Evolutionary conservation across 2,329 filamentous ascomycete species (phyloP), one percentile per base, ranked within the genome.

Genomic region (Botryotinia calthae): DNA sequence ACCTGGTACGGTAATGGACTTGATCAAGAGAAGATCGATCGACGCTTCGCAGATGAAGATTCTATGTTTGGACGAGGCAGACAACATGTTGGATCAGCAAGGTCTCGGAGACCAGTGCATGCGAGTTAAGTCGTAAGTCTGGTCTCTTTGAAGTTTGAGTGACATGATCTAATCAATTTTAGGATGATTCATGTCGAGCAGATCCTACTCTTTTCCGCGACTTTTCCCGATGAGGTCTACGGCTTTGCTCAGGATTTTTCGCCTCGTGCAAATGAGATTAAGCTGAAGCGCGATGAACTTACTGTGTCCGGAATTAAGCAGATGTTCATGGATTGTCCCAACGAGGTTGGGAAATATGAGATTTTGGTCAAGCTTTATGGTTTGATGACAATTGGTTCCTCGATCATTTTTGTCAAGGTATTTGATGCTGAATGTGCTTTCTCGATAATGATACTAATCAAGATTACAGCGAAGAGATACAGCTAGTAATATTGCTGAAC

Each of bases 61-160:
- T 14, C 87, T 99, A 74, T 95, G 98, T 72, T 87, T 99, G 70
- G 96, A 99, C 80, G 96, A 99, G 84, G 96, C 96, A 73, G 96
- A 99, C 84, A 98, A 98, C 84, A 99, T 99, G 96, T 85, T 99
- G 74, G 96, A 98, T 80, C 92, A 95, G 83, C 94, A 97, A 83
- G 95, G 96, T 69, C 86, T 99, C 72, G 96, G 96, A 70, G 96
- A 98, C 73, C 96, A 99, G 84, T 98, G 95, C 82, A 88, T 94
- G 78, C 90, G 95, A 77, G 93, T 98, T 78, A 97, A 97, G 85
- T 83, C 84, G 93, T 96, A 83, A 79, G 90, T 84, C n/a, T 62
- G 40, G 25, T 25, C 40, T 16, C n/a, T n/a, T 4, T 56, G 22
- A 25, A 42, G 42, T 28, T 64, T 14, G 40, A n/a, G 40, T 69